Conservation (phyloP, 192 early-diverging fungal genomes). For the Coemansia sp. region DNA sequence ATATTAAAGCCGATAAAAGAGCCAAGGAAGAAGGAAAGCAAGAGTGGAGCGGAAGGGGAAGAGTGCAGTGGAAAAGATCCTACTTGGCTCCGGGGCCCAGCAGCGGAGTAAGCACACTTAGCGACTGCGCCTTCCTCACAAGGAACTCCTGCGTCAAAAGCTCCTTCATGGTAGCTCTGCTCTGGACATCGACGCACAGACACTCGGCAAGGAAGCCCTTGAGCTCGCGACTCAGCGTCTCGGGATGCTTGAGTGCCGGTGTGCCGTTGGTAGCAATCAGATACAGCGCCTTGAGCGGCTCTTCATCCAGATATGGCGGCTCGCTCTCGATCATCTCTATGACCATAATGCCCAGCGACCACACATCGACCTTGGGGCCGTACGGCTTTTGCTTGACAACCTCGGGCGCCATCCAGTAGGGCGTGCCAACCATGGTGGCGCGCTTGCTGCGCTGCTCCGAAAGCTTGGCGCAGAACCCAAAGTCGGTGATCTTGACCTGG, state of each 20-base stretch:
- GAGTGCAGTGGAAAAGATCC: neutral
- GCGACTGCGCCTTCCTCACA: constrained; percentile 45
- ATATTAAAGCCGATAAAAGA: neutral
- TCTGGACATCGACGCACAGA: constrained; percentile 84
- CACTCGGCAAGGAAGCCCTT: constrained; percentile 86
- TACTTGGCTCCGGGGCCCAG: constrained; percentile 22
- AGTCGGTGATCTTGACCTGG: constrained; percentile 91
- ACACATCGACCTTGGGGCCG: constrained; percentile 79
- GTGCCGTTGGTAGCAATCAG: constrained; percentile 97
- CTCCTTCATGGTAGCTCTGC: constrained; percentile 75
- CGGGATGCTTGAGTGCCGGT: constrained; percentile 86
- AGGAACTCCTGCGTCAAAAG: constrained; percentile 72
- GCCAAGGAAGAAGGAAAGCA: neutral
- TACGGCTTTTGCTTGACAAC: constrained; percentile 83
- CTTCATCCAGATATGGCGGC: constrained; percentile 94
- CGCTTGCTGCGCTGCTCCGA: constrained; percentile 83
- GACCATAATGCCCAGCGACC: constrained; percentile 97
- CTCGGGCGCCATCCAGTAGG: constrained; percentile 79
- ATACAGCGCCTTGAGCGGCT: constrained; percentile 92
- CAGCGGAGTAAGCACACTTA: constrained; percentile 33
- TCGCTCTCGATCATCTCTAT: constrained; percentile 98
- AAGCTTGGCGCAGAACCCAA: constrained; percentile 93
- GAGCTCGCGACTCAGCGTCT: constrained; percentile 73
- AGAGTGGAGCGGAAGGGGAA: neutral
- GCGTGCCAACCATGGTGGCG: constrained; percentile 87